Percentiles rank a stretch among this genome's conserved stretches.
Conservation (phyloP, 495 filamentous ascomycete genomes). For the Letharia lupina region DNA sequence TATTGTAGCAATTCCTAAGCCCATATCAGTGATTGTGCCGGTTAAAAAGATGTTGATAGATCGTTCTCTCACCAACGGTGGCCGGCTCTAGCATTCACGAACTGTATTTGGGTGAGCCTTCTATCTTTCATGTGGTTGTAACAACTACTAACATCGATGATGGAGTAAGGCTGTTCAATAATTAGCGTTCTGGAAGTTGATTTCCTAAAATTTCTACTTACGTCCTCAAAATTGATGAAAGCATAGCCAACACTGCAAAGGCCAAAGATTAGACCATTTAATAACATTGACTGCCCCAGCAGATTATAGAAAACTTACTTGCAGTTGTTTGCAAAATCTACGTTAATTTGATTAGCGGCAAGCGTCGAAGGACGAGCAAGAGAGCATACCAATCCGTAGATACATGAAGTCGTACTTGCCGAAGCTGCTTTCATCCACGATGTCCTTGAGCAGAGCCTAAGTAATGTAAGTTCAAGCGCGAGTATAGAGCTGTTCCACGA, state of each 20-base stretch:
- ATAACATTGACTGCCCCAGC: not conserved
- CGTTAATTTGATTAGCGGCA: conserved; percentile 12
- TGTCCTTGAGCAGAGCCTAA: conserved; percentile 58
- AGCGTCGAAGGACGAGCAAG: not conserved
- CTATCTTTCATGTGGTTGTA: conserved; percentile 25
- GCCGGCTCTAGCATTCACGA: conserved; percentile 62
- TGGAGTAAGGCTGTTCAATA: conserved; percentile 57
- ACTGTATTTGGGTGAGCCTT: conserved; percentile 41
- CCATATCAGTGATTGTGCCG: conserved; percentile 15
- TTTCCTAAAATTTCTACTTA: conserved; percentile 35
- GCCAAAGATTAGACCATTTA: conserved; percentile 27
- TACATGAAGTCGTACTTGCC: conserved; percentile 93
- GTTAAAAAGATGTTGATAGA: not conserved
- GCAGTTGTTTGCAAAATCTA: conserved; percentile 80
- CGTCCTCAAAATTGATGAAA: conserved; percentile 89
- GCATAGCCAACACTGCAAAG: conserved; percentile 81
- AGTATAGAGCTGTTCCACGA: conserved; percentile 11
- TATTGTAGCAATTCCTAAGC: conserved; percentile 67
- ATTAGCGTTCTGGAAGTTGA: not conserved
- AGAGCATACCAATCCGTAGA: conserved; percentile 65
- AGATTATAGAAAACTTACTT: conserved; percentile 51
- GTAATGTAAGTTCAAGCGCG: conserved; percentile 12
- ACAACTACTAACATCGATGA: conserved; percentile 51
- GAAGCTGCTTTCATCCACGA: conserved; percentile 68
- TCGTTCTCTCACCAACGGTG: conserved; percentile 52